Percentiles rank a stretch among this genome's conserved stretches.
Conservation (phyloP, 2,329 filamentous ascomycete species). For the Arachnopeziza araneosa region DNA sequence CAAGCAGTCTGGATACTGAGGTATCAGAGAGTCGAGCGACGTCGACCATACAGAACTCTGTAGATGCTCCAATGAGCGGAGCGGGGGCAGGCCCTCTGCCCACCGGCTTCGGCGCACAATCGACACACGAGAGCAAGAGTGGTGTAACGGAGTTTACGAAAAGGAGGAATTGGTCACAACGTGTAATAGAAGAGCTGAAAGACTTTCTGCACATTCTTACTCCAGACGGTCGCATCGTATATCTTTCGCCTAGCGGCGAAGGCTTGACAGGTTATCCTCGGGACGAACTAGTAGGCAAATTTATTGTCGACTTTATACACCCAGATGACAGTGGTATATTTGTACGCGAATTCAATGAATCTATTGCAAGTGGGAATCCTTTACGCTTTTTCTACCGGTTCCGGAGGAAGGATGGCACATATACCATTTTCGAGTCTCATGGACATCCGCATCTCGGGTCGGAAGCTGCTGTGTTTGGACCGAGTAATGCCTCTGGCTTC, state of each 20-base stretch:
- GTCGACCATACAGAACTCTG: conserved; percentile 5
- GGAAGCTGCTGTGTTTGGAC: conserved; percentile 57
- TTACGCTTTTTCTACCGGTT: conserved; percentile 85
- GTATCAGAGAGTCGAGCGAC: conserved; percentile 10
- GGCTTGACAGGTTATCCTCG: conserved; percentile 69
- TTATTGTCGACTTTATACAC: conserved; percentile 79
- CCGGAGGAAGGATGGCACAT: conserved; percentile 65
- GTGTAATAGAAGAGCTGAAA: conserved; percentile 82
- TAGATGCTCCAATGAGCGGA: conserved; percentile 21
- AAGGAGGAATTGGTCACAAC: conserved; percentile 75
- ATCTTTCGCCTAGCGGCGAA: conserved; percentile 75
- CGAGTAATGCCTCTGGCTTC: conserved; percentile 59
- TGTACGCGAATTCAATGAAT: conserved; percentile 82
- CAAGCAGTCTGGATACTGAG: conserved; percentile 14
- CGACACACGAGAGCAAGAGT: conserved; percentile 35
- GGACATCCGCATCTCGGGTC: conserved; percentile 84
- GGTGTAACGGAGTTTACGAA: conserved; percentile 62
- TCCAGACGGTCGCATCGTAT: conserved; percentile 75
- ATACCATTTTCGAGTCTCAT: conserved; percentile 81
- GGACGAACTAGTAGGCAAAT: conserved; percentile 65
- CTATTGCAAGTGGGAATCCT: conserved; percentile 72
- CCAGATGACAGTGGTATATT: conserved; percentile 80
- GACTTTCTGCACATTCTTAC: conserved; percentile 87
- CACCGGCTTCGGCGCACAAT: conserved; percentile 26
- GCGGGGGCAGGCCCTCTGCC: conserved; percentile 29